Percentiles rank a stretch among this genome's conserved stretches.
Evolutionary conservation across 2,329 filamentous ascomycete species (phyloP).

Genomic region (Fusarium sp.): DNA sequence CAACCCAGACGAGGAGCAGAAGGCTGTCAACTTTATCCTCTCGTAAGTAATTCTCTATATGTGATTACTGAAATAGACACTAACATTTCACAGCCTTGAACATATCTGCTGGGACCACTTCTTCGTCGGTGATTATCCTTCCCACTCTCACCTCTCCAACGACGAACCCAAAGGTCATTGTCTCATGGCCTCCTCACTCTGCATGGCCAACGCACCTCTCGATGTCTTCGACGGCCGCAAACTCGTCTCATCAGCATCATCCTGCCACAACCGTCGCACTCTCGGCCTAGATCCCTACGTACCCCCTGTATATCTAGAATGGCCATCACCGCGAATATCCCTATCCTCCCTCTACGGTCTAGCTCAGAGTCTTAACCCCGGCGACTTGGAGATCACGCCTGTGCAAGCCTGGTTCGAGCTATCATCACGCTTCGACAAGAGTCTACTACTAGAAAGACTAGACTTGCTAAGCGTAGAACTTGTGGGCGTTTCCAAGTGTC

Average conservation of each 20-base stretch:
- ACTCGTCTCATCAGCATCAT: conserved; percentile 31
- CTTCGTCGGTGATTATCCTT: conserved; percentile 53
- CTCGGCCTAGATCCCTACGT: conserved; percentile 31
- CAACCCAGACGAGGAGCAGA: conserved; percentile 55
- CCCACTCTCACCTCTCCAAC: conserved; percentile 47
- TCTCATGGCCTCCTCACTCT: conserved; percentile 58
- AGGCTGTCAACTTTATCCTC: conserved; percentile 65
- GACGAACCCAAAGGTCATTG: conserved; percentile 53
- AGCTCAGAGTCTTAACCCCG: conserved; percentile 57
- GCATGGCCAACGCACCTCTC: conserved; percentile 54
- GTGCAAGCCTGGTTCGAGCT: conserved; percentile 68
- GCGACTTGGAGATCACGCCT: conserved; percentile 58
- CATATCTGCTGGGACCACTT: conserved; percentile 65
- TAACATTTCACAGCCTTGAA: conserved; percentile 56
- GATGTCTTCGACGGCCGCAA: conserved; percentile 47
- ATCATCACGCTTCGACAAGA: conserved; percentile 53
- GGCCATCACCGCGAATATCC: conserved; percentile 54
- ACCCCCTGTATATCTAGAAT: conserved; percentile 47
- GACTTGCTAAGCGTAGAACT: conserved; percentile 56
- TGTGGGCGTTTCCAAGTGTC: conserved; percentile 57
- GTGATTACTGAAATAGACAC: neutral
- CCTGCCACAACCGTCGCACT: conserved; percentile 22
- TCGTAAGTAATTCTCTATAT: conserved; percentile 52
- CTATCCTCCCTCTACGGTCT: conserved; percentile 58
- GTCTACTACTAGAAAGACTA: conserved; percentile 52